Evolutionary conservation across 2,329 filamentous ascomycete genomes (phyloP).

Genomic region (Neocatenulostroma microsporum): DNA sequence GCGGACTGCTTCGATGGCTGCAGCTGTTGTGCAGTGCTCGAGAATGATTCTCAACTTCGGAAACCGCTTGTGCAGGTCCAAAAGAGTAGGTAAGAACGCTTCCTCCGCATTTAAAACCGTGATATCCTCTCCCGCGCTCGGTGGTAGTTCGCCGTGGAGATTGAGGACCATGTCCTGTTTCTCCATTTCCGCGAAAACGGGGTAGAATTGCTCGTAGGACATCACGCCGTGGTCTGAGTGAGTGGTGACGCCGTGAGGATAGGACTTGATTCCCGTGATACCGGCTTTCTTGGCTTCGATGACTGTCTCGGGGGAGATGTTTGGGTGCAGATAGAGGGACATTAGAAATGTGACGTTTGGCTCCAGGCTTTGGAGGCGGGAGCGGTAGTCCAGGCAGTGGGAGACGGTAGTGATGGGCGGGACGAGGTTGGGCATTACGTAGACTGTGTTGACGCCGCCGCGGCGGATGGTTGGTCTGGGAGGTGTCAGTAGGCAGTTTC

Average conservation of each 20-base stretch:
- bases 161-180: conserved; percentile 75
- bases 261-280: conserved; percentile 65
- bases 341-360: conserved; percentile 45
- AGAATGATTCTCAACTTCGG: conserved; percentile 60
- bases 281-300: conserved; percentile 64
- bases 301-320: conserved; percentile 49
- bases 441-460: conserved; percentile 48
- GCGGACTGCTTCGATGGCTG: conserved; percentile 69
- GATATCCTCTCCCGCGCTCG: conserved; percentile 35
- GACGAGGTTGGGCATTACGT: conserved; percentile 48
- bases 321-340: conserved; percentile 45
- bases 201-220: conserved; percentile 62
- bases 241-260: conserved; percentile 51
- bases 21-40: conserved; percentile 82
- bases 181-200: conserved; percentile 86
- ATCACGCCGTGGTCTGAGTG: conserved; percentile 61
- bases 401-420: conserved; percentile 44
- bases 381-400: conserved; percentile 40
- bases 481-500: neutral
- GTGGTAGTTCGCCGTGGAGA: conserved; percentile 81
- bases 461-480: conserved; percentile 41
- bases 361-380: conserved; percentile 37
- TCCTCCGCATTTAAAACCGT: conserved; percentile 59
- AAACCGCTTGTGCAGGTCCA: conserved; percentile 64
- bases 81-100: conserved; percentile 71